Percentiles rank a stretch among this genome's conserved stretches.
Evolutionary conservation across 441 rosid species (phyloP).

Genomic region (Eutrema salsugineum): DNA sequence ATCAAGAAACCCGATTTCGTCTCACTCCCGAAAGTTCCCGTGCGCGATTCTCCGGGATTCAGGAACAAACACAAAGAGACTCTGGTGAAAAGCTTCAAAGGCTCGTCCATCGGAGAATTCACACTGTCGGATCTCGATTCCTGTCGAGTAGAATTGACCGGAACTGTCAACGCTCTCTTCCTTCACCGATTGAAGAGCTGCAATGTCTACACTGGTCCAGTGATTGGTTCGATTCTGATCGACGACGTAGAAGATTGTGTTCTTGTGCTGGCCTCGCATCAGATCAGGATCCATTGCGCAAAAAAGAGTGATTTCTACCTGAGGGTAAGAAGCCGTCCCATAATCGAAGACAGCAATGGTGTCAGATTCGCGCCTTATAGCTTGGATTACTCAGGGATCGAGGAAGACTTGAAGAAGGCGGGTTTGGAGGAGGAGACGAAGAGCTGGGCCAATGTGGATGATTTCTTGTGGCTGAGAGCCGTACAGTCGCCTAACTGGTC

Average conservation of each 20-base stretch:
- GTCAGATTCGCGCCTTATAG: constrained; percentile 74
- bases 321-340: constrained; percentile 83
- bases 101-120: constrained; percentile 58
- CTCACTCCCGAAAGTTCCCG: not conserved
- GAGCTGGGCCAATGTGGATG: constrained; percentile 84
- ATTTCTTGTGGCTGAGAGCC: constrained; percentile 87
- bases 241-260: constrained; percentile 71
- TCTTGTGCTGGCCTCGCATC: constrained; percentile 80
- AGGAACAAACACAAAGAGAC: constrained; percentile 44
- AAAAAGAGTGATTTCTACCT: constrained; percentile 63
- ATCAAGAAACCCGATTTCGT: not conserved
- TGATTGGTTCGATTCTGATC: constrained; percentile 71
- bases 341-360: constrained; percentile 65
- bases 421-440: constrained; percentile 62
- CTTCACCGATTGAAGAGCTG: constrained; percentile 54
- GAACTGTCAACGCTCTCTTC: constrained; percentile 52
- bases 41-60: constrained; percentile 64
- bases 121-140: constrained; percentile 64
- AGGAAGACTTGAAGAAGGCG: constrained; percentile 54
- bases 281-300: constrained; percentile 73
- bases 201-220: constrained; percentile 62
- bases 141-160: constrained; percentile 55
- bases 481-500: constrained; percentile 87
- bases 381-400: constrained; percentile 64
- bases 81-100: constrained; percentile 41